Evolutionary conservation across 2,329 filamentous ascomycete genomes (phyloP).

Genomic region (Trichoderma cornu-damae): DNA sequence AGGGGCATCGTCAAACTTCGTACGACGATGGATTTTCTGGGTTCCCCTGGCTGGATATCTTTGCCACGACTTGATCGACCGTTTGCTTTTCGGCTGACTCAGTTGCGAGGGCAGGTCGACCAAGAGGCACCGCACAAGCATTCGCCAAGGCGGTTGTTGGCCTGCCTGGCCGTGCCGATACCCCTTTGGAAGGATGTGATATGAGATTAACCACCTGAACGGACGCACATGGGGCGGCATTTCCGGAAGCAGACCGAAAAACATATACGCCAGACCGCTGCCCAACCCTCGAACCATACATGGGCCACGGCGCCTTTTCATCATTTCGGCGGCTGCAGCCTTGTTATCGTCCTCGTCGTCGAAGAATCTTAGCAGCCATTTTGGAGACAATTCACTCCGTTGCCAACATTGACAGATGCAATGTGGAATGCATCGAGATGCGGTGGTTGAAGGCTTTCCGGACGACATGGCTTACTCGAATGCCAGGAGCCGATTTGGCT

Average conservation of each 20-base stretch:
- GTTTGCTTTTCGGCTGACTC: background rate
- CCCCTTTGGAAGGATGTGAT: background rate
- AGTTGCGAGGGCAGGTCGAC: background rate
- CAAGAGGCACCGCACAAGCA: background rate
- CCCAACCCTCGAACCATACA: background rate
- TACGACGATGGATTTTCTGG: background rate
- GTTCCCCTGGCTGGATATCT: background rate
- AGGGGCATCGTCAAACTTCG: background rate
- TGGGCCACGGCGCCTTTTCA: background rate
- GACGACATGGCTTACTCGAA: too few species aligned
- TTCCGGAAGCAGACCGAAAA: background rate
- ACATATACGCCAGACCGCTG: background rate
- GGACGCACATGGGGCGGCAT: background rate
- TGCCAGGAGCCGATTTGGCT: too few species aligned
- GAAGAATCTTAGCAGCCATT: background rate
- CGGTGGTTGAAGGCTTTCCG: too few species aligned
- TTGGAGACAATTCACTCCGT: background rate
- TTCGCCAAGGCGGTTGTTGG: background rate
- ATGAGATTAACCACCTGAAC: background rate
- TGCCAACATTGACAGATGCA: too few species aligned
- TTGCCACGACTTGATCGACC: background rate
- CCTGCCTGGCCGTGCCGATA: constrained; percentile 1
- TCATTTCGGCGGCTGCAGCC: background rate
- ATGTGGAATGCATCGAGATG: too few species aligned
- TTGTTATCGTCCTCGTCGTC: background rate